Conservation (phyloP, 2,329 filamentous ascomycete genomes). For the Arachnomyces sp. region DNA sequence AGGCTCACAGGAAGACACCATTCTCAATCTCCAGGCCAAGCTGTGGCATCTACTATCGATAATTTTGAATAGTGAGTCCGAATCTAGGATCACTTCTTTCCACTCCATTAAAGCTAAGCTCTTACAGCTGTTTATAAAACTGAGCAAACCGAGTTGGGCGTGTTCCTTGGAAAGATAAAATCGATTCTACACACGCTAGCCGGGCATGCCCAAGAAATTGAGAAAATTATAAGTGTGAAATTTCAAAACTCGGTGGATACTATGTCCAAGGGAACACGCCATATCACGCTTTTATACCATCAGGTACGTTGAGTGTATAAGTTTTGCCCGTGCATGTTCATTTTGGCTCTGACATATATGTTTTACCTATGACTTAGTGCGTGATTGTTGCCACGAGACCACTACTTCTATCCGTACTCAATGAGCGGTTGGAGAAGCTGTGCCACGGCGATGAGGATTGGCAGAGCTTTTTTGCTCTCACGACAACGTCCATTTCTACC, state of each 20-base stretch:
- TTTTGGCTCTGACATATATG: background rate
- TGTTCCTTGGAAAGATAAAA: constrained; percentile 31
- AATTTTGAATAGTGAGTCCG: constrained; percentile 28
- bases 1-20: constrained; percentile 22
- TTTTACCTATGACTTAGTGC: constrained; percentile 19
- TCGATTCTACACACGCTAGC: constrained; percentile 31
- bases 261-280: constrained; percentile 31
- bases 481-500: constrained; percentile 30
- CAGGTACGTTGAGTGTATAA: constrained; percentile 19
- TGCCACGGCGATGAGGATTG: constrained; percentile 22
- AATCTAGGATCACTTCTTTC: background rate
- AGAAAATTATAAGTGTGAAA: constrained; percentile 28
- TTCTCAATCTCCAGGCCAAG: constrained; percentile 29
- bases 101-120: constrained; percentile 9
- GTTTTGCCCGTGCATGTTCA: no score
- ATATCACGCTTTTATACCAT: constrained; percentile 34
- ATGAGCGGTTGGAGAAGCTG: constrained; percentile 28
- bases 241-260: constrained; percentile 29
- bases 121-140: constrained; percentile 33
- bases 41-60: constrained; percentile 29
- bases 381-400: constrained; percentile 35
- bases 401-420: constrained; percentile 32
- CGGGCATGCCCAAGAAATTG: constrained; percentile 33
- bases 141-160: constrained; percentile 25
- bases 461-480: constrained; percentile 26